Base-by-base conservation (phyloP, 192 early-diverging fungal genomes). In the Podila epigama region DNA sequence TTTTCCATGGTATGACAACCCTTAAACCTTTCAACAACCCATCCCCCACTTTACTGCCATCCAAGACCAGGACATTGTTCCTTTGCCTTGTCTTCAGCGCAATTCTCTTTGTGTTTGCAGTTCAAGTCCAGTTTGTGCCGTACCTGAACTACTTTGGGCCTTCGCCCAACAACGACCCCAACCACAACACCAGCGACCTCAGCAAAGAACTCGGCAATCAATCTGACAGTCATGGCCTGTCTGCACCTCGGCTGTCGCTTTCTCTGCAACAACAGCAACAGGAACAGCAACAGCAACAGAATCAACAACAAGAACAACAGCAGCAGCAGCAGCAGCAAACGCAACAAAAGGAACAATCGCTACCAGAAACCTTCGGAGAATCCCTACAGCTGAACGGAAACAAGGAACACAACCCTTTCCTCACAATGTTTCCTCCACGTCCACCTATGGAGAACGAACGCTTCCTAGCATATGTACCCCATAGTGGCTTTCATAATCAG, bases 401-500 rank as follows among this genome's bases (percentile, higher is more conserved):
- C 29, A 63, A 68, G 36, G 73, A 64, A 18, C 73, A 59, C 28
- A 57, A 68, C 28, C 73, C 66, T 3, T 77, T 77, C 57, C 34
- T 77, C 2, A 64, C 73, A 48, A 68, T 77, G 63, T 66, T 79
- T n/a, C 77, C 77, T 22, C 36, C 57, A 34, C 40, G 77, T 18
- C 62, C 55, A 13, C 65, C 68, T 4, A 27, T 10, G 18, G 64
- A 63, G 41, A 63, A 51, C 8, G 85, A 86, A 52, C 68, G 70
- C 44, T 86, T 81, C 51, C 40, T 86, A 6, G 77, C 79, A 1
- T 86, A 83, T 51, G 64, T 84, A 31, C 82, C 85, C 9, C 85
- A 86, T 58, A 86, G 85, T 22, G 83, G 83, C 11, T 83, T 86
- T 52, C 83, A 86, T 25, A 86, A 86, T 28, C 85, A 86, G 51